phyloP scores from a whole-genome alignment of 2,329 filamentous ascomycete species.

The Myotisia sp. region DNA sequence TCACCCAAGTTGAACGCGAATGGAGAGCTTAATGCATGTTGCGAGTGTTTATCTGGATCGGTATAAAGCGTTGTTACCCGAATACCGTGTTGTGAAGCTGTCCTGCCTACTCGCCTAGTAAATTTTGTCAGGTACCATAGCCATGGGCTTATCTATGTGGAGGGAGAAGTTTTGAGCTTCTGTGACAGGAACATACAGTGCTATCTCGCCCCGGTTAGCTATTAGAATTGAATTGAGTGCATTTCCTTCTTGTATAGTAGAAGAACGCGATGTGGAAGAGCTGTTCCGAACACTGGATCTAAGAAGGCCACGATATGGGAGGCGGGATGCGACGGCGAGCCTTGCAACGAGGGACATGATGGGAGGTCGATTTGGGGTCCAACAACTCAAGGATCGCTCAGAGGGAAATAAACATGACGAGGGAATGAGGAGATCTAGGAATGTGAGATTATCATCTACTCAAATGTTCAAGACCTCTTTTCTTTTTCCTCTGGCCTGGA shows the following conservation, averaged over 20 bases:
- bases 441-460: too few relatives aligned
- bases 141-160: too few relatives aligned
- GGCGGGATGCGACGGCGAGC: constrained; percentile 11
- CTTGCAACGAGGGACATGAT: constrained; percentile 11
- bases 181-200: constrained; percentile 45
- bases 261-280: constrained; percentile 8
- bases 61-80: constrained; percentile 91
- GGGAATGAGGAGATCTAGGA: too few relatives aligned
- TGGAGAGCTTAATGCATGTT: constrained; percentile 75
- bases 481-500: too few relatives aligned
- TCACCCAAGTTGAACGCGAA: constrained; percentile 67
- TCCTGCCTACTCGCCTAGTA: constrained; percentile 62
- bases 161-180: too few relatives aligned
- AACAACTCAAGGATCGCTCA: background rate
- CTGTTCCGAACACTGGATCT: constrained; percentile 7
- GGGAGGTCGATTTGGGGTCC: constrained; percentile 1
- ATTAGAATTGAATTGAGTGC: constrained; percentile 70
- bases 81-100: constrained; percentile 77
- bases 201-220: constrained; percentile 93
- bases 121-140: background rate
- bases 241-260: constrained; percentile 16
- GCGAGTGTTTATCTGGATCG: constrained; percentile 70
- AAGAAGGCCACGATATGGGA: constrained; percentile 11
- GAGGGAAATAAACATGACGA: constrained; percentile 1
- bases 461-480: too few relatives aligned